Evolutionary conservation across 768 basidiomycete species (phyloP), one percentile per base, ranked within the genome.

Genomic region (Russula foetens): DNA sequence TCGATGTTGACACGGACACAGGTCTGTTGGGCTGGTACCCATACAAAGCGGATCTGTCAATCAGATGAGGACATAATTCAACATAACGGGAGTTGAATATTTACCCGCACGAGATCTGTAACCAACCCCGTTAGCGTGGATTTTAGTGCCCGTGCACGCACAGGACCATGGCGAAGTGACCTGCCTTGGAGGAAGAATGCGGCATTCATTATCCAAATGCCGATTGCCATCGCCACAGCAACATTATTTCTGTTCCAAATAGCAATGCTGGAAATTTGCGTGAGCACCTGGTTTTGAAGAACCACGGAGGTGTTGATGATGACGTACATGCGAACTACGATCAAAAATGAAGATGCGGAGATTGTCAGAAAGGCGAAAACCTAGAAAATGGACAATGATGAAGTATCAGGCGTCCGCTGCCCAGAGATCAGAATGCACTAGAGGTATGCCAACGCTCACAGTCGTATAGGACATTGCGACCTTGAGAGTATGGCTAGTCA

Each of bases 251-350:
- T 46, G n/a, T 48, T 28, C 59, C 59, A 60, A 23, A 60, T 29
- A 6, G 59, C 59, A 35, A 60, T 29, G 5, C 56, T 57, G 35
- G 26, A 26, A 14, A n/a, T 6, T 11, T 21, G 26, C 0, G 9
- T 49, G 5, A 23, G 47, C n/a, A 17, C 29, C n/a, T 57, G n/a
- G 35, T 7, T 29, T 38, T n/a, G n/a, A n/a, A n/a, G n/a, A n/a
- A n/a, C n/a, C 11, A 35, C 8, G 9, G 41, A 7, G 26, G 8
- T 19, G 14, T 17, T 43, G 6, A 2, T 14, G 48, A 41, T 19
- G 14, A 50, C 57, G 14, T 26, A 58, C 57, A 43, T 33, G 39
- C 57, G 57, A 31, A 58, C 39, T 6, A 50, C 57, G 21, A 58
- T 14, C 28, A 58, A 35, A 4, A 58, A 15, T 15, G 57, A 33